These are phyloP conservation scores for Stevia rebaudiana DNA, from an alignment of 140 eudicot species.

Conservation along the genomic window DNA sequence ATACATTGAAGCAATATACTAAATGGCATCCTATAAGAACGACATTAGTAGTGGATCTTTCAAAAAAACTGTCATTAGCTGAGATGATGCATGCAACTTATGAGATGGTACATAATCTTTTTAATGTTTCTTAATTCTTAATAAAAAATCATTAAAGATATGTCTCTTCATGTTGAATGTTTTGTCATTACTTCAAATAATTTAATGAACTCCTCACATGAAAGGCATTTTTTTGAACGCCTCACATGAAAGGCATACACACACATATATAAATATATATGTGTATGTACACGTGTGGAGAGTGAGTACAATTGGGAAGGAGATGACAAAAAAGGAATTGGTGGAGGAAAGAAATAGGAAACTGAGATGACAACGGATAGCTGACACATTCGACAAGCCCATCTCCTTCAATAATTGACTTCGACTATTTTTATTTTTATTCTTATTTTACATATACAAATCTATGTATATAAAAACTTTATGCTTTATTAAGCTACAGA, in stretches of 20 bases:
- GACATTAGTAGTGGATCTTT: too few relatives aligned
- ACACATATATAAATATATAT: not conserved
- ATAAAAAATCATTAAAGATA: not conserved
- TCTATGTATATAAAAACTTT: too few relatives aligned
- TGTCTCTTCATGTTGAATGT: slow-evolving; percentile 8
- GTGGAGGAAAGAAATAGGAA: slow-evolving; percentile 28
- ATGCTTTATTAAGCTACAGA: too few relatives aligned
- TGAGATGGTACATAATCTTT: not conserved
- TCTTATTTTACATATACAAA: too few relatives aligned
- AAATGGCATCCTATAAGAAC: too few relatives aligned
- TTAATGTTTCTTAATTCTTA: not conserved
- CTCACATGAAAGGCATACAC: not conserved
- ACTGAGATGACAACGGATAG: slow-evolving; percentile 15
- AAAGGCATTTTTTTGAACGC: slow-evolving; percentile 4
- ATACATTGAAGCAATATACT: too few relatives aligned
- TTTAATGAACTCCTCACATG: too few relatives aligned
- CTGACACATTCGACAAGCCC: slow-evolving; percentile 29
- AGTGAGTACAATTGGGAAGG: slow-evolving; percentile 3
- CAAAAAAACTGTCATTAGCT: too few relatives aligned
- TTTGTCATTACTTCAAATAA: too few relatives aligned
- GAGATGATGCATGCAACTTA: slow-evolving; percentile 4
- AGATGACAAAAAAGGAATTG: slow-evolving; percentile 21
- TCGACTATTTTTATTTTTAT: not conserved
- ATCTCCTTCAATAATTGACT: slow-evolving; percentile 22
- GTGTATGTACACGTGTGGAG: slow-evolving; percentile 18